Conservation (phyloP, 2,329 filamentous ascomycete genomes). For the Hymenotorrendiella dingleyae region DNA sequence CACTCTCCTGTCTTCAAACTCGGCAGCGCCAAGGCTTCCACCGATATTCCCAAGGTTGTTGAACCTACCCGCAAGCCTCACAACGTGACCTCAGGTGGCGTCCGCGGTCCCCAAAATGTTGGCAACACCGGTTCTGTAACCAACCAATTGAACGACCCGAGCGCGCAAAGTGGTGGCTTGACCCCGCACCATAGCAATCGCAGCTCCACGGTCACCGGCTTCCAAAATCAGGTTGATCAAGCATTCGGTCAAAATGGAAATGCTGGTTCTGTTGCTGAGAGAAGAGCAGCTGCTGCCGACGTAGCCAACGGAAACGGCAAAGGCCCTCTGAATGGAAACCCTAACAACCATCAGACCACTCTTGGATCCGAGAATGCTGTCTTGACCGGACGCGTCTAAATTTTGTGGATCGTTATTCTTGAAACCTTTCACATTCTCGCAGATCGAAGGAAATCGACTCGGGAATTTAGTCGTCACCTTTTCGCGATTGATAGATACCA, state of each 20-base stretch:
- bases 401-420: not conserved
- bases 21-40: conserved; percentile 68
- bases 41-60: conserved; percentile 56
- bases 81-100: conserved; percentile 20
- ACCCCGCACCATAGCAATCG: not conserved
- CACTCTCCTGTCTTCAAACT: conserved; percentile 91
- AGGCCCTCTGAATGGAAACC: conserved; percentile 5
- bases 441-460: not conserved
- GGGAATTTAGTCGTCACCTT: not conserved
- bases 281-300: not conserved
- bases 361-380: conserved; percentile 23
- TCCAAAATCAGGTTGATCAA: conserved; percentile 26
- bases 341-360: conserved; percentile 13
- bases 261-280: not conserved
- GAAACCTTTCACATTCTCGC: not conserved
- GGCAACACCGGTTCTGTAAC: conserved; percentile 16
- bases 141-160: not conserved
- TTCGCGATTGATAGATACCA: conserved; percentile 4
- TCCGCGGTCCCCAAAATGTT: conserved; percentile 23
- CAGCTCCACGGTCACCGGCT: conserved; percentile 25
- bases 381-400: conserved; percentile 15
- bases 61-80: conserved; percentile 49
- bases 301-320: not conserved
- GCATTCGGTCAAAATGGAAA: conserved; percentile 19
- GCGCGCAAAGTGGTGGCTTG: not conserved